Evolutionary conservation across 2,329 filamentous ascomycete species (phyloP).

Genomic region (Penicillium oxalicum): DNA sequence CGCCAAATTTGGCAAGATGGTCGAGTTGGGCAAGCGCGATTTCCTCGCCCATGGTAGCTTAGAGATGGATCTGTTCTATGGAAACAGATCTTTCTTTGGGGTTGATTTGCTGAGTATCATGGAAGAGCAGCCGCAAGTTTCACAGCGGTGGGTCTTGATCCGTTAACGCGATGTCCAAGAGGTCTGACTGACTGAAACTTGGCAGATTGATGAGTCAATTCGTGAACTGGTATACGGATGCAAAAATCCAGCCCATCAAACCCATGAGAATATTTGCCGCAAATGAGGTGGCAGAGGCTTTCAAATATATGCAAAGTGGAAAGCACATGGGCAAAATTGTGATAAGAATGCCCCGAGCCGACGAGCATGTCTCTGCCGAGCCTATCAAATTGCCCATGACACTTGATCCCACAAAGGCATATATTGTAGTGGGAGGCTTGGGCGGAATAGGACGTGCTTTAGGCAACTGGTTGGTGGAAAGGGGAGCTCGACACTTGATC

Average conservation of each 20-base stretch:
- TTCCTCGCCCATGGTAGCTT: conserved; percentile 5
- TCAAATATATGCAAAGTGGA: conserved; percentile 41
- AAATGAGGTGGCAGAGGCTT: conserved; percentile 32
- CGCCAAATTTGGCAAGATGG: conserved; percentile 20
- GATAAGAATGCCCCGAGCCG: background rate
- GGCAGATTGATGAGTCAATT: conserved; percentile 1
- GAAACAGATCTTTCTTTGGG: conserved; percentile 19
- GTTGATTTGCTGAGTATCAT: conserved; percentile 20
- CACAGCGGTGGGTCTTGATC: background rate
- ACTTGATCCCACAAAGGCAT: conserved; percentile 10
- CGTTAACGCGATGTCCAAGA: too few relatives aligned
- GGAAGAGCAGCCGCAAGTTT: conserved; percentile 2
- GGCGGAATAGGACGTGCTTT: conserved; percentile 37
- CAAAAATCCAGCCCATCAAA: conserved; percentile 13
- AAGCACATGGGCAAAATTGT: conserved; percentile 45
- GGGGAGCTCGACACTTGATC: conserved; percentile 32
- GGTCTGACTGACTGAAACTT: too few relatives aligned
- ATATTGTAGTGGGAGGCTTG: conserved; percentile 36
- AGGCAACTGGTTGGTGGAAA: conserved; percentile 31
- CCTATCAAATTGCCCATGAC: background rate
- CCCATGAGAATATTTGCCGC: conserved; percentile 21
- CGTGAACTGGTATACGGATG: conserved; percentile 6
- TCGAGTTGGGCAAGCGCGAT: conserved; percentile 19
- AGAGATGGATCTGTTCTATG: conserved; percentile 19
- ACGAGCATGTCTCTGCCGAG: background rate